A percentile compares a stretch with the other conserved stretches of the same genome.
phyloP scores from a whole-genome alignment of 2,329 filamentous ascomycete genomes.

The Fusarium napiforme region DNA sequence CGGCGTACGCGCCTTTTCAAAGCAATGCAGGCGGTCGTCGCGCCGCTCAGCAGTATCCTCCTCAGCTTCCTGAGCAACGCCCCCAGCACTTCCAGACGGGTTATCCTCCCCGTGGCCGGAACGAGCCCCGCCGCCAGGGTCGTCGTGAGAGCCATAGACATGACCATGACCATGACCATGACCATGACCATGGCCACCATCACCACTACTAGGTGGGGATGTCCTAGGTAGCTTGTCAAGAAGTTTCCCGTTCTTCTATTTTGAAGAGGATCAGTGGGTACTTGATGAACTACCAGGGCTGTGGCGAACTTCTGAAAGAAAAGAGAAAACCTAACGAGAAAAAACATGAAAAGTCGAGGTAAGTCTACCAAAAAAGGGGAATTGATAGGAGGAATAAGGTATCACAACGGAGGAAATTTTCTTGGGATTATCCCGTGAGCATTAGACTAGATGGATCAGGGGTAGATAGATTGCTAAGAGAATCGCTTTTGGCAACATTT shows the following conservation, averaged over 20 bases:
- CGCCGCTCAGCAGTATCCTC: neutral
- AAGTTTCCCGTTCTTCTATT: neutral
- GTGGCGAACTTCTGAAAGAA: neutral
- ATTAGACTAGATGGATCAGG: neutral
- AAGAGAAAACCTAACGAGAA: too few species aligned
- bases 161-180: neutral
- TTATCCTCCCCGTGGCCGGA: neutral
- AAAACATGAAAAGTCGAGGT: neutral
- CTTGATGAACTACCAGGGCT: neutral
- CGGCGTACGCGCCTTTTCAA: neutral
- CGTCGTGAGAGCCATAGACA: neutral
- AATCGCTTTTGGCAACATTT: too few species aligned
- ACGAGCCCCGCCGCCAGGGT: neutral
- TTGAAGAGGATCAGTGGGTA: neutral
- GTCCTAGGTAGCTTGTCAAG: neutral
- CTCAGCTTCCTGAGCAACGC: neutral
- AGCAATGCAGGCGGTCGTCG: neutral
- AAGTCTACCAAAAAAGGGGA: neutral
- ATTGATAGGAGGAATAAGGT: accelerated
- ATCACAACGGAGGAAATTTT: too few species aligned
- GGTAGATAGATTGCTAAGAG: neutral
- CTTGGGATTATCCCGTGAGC: neutral
- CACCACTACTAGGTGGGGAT: neutral
- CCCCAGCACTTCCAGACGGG: neutral
- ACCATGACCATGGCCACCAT: neutral